Conservation (phyloP, 2,329 filamentous ascomycete species). For the Orbilia oligospora region DNA sequence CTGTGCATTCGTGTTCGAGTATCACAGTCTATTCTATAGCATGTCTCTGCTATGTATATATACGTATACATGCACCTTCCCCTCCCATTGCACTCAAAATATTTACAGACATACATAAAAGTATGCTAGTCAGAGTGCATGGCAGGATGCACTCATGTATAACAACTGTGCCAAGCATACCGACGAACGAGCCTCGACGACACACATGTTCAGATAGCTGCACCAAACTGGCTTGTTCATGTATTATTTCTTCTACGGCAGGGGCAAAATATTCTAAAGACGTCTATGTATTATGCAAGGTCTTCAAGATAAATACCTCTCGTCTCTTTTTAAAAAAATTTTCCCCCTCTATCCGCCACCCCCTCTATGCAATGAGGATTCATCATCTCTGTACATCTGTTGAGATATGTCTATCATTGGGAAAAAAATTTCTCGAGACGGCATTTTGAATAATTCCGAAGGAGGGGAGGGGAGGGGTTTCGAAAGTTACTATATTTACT, state of each 20-base stretch:
- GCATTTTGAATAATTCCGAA: slow-evolving; percentile 22
- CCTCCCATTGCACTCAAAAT: neutral
- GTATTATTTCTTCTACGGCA: slow-evolving; percentile 41
- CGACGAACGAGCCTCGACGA: slow-evolving; percentile 31
- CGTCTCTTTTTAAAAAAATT: slow-evolving; percentile 9
- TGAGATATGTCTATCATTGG: slow-evolving; percentile 17
- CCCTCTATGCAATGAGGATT: neutral
- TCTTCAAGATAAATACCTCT: slow-evolving; percentile 27
- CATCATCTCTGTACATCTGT: slow-evolving; percentile 4
- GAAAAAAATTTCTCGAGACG: slow-evolving; percentile 28
- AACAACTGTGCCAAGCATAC: slow-evolving; percentile 53
- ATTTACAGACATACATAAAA: slow-evolving; percentile 8
- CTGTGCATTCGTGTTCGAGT: slow-evolving; percentile 14
- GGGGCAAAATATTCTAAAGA: slow-evolving; percentile 38
- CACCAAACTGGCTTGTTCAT: slow-evolving; percentile 54
- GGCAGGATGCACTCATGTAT: slow-evolving; percentile 24
- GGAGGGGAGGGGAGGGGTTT: slow-evolving; percentile 23
- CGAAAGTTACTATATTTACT: slow-evolving; percentile 6
- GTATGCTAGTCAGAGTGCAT: slow-evolving; percentile 26
- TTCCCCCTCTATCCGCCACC: slow-evolving; percentile 1
- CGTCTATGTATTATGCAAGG: slow-evolving; percentile 32
- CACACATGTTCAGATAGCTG: slow-evolving; percentile 54
- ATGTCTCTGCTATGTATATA: slow-evolving; percentile 4
- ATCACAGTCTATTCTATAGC: slow-evolving; percentile 20
- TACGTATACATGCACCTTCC: neutral